Base-by-base conservation (phyloP, 2,329 filamentous ascomycete genomes). In the Huntiella bhutanensis region DNA sequence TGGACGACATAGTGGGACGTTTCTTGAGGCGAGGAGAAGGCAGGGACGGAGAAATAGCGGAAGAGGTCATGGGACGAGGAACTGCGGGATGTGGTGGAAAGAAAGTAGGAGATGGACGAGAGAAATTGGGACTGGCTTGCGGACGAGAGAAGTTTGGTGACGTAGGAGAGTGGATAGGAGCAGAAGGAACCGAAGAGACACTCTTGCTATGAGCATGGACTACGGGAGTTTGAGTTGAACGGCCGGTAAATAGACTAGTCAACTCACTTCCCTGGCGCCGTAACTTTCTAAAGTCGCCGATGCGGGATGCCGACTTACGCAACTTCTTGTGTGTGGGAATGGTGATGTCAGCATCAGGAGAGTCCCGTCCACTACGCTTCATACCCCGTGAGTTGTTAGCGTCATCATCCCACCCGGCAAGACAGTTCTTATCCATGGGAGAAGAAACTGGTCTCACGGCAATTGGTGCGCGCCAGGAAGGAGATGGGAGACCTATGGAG, bases 281-380 rank as follows among this genome's bases (percentile, higher is more conserved):
- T 22, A 65, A 51, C 33, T 57, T 57, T 45, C 60, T 52, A 50
- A 70, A 62, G 51, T 67, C 59, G 8, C 64, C 63, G 10, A 61
- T 53, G 44, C 57, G 59, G n/a, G 65, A 64, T 47, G 65, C 59
- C 5, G 64, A 67, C 59, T 70, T 69, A 47, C 72, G 68, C 42
- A 74, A 59, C 56, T 71, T 73, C 62, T 72, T 72, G 45, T 54
- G 56, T 13, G 52, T 56, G 46, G 36, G 53, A 48, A 47, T 47
- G 12, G 38, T 28, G 39, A 41, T 11, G 48, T 57, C 53, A 40
- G 57, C 52, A 43, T 64, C 59, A 15, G 62, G 60, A 11, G 59
- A 58, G 2, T 61, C 60, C 1, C 56, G 56, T n/a, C 61, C 59
- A 17, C 58, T 60, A 35, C 71, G 68, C 57, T 74, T 74, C 43